Conservation (phyloP, 2,329 filamentous ascomycete species). For the Ceratocystis lukuohia region DNA sequence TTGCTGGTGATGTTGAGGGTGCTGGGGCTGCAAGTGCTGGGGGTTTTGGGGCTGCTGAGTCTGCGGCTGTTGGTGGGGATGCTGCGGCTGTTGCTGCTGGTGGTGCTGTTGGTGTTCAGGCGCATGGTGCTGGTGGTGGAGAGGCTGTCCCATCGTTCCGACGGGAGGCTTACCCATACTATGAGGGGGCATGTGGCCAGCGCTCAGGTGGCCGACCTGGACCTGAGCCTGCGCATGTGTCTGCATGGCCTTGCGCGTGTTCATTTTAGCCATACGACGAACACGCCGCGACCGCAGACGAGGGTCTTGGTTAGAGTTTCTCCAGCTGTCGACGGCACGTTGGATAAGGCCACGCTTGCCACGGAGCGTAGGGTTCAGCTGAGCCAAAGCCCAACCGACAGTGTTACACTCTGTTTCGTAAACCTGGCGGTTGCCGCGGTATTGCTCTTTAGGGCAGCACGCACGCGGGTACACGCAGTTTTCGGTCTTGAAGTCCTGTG, state of each 20-base stretch:
- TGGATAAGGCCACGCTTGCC: slow-evolving; percentile 95
- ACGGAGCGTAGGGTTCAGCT: slow-evolving; percentile 78
- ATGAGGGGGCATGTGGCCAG: slow-evolving; percentile 42
- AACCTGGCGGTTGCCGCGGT: slow-evolving; percentile 84
- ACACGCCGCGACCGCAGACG: slow-evolving; percentile 82
- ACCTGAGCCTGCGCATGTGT: slow-evolving; percentile 36
- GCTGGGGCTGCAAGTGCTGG: slow-evolving; percentile 29
- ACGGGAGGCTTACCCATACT: slow-evolving; percentile 55
- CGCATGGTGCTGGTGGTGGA: slow-evolving; percentile 52
- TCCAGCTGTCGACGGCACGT: slow-evolving; percentile 93
- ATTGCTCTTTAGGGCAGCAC: slow-evolving; percentile 89
- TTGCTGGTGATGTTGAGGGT: slow-evolving; percentile 17
- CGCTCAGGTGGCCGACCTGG: slow-evolving; percentile 34
- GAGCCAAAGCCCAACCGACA: slow-evolving; percentile 96
- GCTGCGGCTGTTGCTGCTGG: slow-evolving; percentile 16
- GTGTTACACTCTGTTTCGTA: slow-evolving; percentile 99
- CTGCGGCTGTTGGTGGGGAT: slow-evolving; percentile 12
- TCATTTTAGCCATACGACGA: slow-evolving; percentile 91
- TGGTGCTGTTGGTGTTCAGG: slow-evolving; percentile 49
- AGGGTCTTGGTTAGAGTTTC: slow-evolving; percentile 96
- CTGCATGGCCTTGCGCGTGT: slow-evolving; percentile 62
- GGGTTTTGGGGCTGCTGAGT: slow-evolving; percentile 13
- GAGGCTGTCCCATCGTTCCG: slow-evolving; percentile 49
- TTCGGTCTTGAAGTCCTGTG: slow-evolving; percentile 85
- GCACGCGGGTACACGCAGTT: slow-evolving; percentile 97